These are phyloP conservation scores for Metschnikowia cerradonensis DNA, from an alignment of 805 yeast species.

Conservation along the genomic window DNA sequence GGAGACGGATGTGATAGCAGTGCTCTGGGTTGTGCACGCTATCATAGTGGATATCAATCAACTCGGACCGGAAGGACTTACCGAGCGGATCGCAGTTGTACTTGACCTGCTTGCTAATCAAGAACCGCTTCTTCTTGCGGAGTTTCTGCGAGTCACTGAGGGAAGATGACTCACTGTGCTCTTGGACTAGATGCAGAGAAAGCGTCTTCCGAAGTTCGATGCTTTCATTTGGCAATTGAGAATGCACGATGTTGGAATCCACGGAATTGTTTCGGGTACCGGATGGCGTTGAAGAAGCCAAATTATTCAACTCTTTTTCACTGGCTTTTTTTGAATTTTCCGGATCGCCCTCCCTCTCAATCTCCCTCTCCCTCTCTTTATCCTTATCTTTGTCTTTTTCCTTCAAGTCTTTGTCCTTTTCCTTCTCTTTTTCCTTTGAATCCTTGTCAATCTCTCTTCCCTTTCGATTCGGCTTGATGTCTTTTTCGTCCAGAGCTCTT, in stretches of 20 bases:
- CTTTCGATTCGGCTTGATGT: neutral
- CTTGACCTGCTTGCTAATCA: conserved; percentile 61
- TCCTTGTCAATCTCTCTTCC: neutral
- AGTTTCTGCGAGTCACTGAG: conserved; percentile 19
- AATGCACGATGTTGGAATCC: neutral
- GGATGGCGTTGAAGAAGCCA: neutral
- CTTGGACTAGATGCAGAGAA: conserved; percentile 13
- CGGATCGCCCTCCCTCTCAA: neutral
- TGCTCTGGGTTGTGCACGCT: conserved; percentile 91
- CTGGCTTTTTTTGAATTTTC: neutral
- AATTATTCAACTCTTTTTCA: neutral
- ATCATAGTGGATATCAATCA: conserved; percentile 82
- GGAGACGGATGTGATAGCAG: conserved; percentile 85
- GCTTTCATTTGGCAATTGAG: neutral
- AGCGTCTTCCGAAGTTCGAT: conserved; percentile 9
- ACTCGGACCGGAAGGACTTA: conserved; percentile 73
- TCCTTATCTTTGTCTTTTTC: neutral
- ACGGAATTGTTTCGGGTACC: conserved; percentile 4
- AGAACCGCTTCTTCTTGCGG: conserved; percentile 37
- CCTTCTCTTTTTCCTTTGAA: neutral
- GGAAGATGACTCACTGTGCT: conserved; percentile 17
- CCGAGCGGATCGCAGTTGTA: conserved; percentile 72
- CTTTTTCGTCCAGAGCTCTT: conserved; percentile 6
- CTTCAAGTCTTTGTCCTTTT: neutral
- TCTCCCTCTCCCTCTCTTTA: neutral